Evolutionary conservation across 2,329 filamentous ascomycete genomes (phyloP).

Genomic region (Coniochaeta hoffmannii): DNA sequence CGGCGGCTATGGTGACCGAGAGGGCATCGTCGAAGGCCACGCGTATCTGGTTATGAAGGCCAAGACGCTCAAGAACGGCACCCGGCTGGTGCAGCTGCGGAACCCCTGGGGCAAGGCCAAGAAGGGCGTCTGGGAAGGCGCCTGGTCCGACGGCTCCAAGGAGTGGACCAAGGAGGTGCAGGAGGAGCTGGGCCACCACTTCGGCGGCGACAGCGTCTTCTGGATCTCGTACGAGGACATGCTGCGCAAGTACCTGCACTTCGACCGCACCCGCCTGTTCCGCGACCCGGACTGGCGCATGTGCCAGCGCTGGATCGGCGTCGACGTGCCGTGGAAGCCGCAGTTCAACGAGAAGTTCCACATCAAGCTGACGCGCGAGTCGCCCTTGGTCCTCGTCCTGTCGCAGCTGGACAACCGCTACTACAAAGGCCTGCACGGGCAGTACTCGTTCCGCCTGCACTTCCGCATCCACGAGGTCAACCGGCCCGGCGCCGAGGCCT

Average conservation of each 20-base stretch:
- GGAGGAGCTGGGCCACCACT: constrained; percentile 62
- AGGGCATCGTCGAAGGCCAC: constrained; percentile 51
- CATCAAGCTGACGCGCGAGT: constrained; percentile 39
- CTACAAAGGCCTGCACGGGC: constrained; percentile 48
- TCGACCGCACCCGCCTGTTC: constrained; percentile 53
- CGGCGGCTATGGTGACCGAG: constrained; percentile 37
- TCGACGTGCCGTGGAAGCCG: constrained; percentile 46
- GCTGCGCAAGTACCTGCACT: constrained; percentile 49
- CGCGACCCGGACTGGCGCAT: constrained; percentile 45
- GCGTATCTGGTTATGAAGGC: constrained; percentile 55
- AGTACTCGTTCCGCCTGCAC: constrained; percentile 45
- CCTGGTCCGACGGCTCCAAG: constrained; percentile 74
- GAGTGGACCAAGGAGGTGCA: constrained; percentile 81
- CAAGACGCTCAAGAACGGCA: constrained; percentile 46
- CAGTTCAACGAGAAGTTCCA: constrained; percentile 50
- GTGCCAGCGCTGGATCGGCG: constrained; percentile 33
- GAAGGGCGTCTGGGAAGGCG: constrained; percentile 70
- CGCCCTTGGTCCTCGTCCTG: constrained; percentile 47
- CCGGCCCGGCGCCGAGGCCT: constrained; percentile 37
- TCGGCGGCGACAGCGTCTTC: constrained; percentile 67
- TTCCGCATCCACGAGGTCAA: constrained; percentile 45
- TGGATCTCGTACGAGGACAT: constrained; percentile 54
- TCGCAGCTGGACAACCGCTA: constrained; percentile 52
- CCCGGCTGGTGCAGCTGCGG: constrained; percentile 55
- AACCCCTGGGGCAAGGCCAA: constrained; percentile 79